A percentile compares a stretch with the other conserved stretches of the same genome.
These are phyloP conservation scores for Geotrichum fermentans DNA, from an alignment of 1,139 yeast genomes.

Conservation along the genomic window DNA sequence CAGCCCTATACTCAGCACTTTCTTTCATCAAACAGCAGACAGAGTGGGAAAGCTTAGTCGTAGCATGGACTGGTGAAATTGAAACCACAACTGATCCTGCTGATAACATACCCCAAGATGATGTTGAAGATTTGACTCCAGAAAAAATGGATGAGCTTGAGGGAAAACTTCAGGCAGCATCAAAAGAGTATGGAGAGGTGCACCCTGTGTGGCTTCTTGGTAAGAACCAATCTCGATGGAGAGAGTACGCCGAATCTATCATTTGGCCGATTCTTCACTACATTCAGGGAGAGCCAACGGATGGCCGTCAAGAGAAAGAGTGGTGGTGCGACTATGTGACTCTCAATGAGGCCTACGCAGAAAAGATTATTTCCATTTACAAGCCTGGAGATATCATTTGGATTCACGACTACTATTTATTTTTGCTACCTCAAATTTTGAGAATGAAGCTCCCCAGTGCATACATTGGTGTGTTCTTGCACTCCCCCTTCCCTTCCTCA, in stretches of 20 bases:
- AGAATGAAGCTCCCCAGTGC: constrained; percentile 80
- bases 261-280: constrained; percentile 96
- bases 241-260: constrained; percentile 81
- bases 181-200: constrained; percentile 44
- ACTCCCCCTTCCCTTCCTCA: constrained; percentile 82
- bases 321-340: constrained; percentile 92
- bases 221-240: constrained; percentile 64
- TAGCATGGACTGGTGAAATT: constrained; percentile 93
- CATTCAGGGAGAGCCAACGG: constrained; percentile 65
- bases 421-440: constrained; percentile 78
- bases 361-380: constrained; percentile 66
- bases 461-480: constrained; percentile 63
- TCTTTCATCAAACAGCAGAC: constrained; percentile 47
- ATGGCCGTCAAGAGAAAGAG: constrained; percentile 63
- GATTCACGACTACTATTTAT: constrained; percentile 89
- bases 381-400: constrained; percentile 89
- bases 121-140: constrained; percentile 15
- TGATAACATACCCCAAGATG: constrained; percentile 18
- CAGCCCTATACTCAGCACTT: constrained; percentile 77
- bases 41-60: constrained; percentile 79
- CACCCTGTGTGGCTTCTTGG: constrained; percentile 81
- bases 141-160: constrained; percentile 24
- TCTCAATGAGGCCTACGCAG: constrained; percentile 85
- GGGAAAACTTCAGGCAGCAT: constrained; percentile 8
- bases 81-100: constrained; percentile 29